Base-by-base conservation (phyloP, 805 yeast genomes). In the Suhomyces sp. region DNA sequence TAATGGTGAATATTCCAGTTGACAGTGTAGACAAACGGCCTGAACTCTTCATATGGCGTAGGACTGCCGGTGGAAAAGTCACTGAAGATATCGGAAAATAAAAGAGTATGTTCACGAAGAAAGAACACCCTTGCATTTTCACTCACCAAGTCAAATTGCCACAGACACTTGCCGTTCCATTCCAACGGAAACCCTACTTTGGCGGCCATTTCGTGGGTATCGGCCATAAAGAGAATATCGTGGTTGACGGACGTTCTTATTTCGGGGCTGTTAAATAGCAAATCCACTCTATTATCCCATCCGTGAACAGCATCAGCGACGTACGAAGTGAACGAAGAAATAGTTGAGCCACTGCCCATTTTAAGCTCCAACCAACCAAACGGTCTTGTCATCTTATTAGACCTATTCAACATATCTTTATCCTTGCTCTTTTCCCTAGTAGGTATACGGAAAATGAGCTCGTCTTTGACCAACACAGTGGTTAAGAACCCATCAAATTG, bases 351-450 rank as follows among this genome's bases (percentile, higher is more conserved):
- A 15, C 74, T 71, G 2, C 76, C 77, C 42, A 85, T 69, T 54
- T 85, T 86, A 17, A 90, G 51, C 61, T 93, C 97, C 3, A 94
- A 55, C 99, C 99, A 94, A 0, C 97, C 98, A 72, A 87, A 94
- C 1, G 96, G 87, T 47, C 94, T 74, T 2, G 74, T 64, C 5
- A 69, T 44, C 44, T 58, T 56, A 51, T 47, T 8, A 27, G 19
- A 6, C 26, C 54, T 54, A 54, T 52, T 52, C 48, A 70, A 42
- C 4, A 62, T 58, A 15, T 66, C 74, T 48, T 67, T 69, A 65
- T 90, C 94, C 66, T 92, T 92, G 57, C 96, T 88, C 33, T 80
- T 72, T 65, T 94, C 99, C 53, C 97, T 74, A 13, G 88, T 84
- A 0, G 99, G 99, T 0, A 92, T 71, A 57, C 96, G 78, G 42